Conservation (phyloP, 768 basidiomycete genomes). For the Boletus coccyginus region DNA sequence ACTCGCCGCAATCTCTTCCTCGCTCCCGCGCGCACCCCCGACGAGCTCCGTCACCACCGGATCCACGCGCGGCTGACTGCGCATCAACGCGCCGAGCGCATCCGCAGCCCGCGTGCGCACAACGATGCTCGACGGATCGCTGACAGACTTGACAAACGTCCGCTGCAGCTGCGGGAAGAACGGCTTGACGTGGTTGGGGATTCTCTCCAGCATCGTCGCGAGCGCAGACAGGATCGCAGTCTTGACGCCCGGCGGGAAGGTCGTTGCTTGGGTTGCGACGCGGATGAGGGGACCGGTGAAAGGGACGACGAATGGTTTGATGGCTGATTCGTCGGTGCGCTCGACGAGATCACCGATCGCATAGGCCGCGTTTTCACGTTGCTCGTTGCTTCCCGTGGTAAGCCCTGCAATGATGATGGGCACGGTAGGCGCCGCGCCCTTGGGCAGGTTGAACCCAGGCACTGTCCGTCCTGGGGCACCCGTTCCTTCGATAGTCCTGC, state of each 20-base stretch:
- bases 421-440: conserved; percentile 80
- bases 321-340: too few species aligned
- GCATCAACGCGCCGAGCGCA: conserved; percentile 36
- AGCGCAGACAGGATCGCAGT: conserved; percentile 86
- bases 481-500: conserved; percentile 82
- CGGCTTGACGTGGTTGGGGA: conserved; percentile 88
- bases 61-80: too few species aligned
- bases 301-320: conserved; percentile 33
- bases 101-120: conserved; percentile 82
- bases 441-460: conserved; percentile 82
- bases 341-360: too few species aligned
- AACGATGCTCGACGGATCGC: conserved; percentile 71
- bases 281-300: too few species aligned
- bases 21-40: conserved; percentile 57
- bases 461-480: conserved; percentile 75
- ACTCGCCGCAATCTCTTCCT: conserved; percentile 69
- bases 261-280: conserved; percentile 40
- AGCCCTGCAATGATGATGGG: conserved; percentile 91
- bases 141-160: conserved; percentile 91
- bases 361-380: conserved; percentile 52
- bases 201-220: conserved; percentile 77
- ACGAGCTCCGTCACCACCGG: conserved; percentile 76
- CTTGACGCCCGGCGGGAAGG: conserved; percentile 92
- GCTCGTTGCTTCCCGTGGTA: conserved; percentile 91
- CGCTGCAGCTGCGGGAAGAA: conserved; percentile 98